Base-by-base conservation (phyloP, 345 rosid species). In the Eucalyptus decipiens region DNA sequence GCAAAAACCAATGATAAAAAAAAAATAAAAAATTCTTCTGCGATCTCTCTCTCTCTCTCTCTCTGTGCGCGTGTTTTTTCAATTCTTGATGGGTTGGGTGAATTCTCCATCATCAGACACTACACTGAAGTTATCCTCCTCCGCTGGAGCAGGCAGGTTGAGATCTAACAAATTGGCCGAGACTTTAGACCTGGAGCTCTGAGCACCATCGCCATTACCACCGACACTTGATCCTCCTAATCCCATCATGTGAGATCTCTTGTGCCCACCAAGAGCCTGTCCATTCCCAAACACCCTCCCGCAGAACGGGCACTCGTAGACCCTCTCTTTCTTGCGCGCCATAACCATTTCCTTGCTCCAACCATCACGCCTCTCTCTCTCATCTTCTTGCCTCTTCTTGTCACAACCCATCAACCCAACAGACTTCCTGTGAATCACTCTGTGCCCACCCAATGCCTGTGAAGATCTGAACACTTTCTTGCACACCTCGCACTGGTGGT, bases 71-170 rank as follows among this genome's bases (percentile, higher is more conserved):
- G 85, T 40, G 83, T 40, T 76, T 76, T 76, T 40, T 76, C 85
- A 76, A 76, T 40, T 76, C 85, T 76, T 76, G 47, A 76, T 76
- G 43, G 24, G 51, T 32, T 90, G 86, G 86, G 37, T 86, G 34
- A 62, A 69, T 52, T 90, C 93, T 16, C 92, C 94, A 54, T 94
- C 93, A 47, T 76, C 85, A 40, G 94, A 94, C 13, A 94, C 90
- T 30, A 93, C 95, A 62, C 95, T 94, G 47, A 86, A 91, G 87
- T 93, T 94, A 26, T 97, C 99, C 34, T 92, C 93, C 18, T 97
- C 99, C 89, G 92, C 83, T 12, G 97, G 98, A 72, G 99, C 98
- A 14, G 99, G 99, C 92, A 97, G 94, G 92, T 97, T 97, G 90
- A 97, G 99, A 95, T 97, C 99, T 94, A 97, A 94, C 88, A 93